phyloP scores from a whole-genome alignment of 495 filamentous ascomycete species.

The Lepidopterella palustris region DNA sequence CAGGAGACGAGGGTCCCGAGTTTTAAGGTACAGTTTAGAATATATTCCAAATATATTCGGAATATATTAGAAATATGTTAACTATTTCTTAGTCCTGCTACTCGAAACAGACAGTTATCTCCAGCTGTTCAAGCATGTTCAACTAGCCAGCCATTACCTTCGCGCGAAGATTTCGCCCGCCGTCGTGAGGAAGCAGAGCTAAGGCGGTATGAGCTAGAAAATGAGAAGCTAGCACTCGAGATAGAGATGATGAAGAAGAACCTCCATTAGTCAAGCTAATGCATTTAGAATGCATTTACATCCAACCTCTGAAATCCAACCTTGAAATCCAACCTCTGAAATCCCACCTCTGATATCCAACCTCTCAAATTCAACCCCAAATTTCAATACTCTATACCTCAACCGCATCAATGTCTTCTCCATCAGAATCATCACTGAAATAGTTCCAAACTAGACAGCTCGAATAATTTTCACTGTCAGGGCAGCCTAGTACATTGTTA shows the following conservation, averaged over 20 bases:
- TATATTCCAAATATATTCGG: neutral
- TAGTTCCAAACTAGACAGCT: neutral
- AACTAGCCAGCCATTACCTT: neutral
- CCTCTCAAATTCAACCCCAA: too few relatives aligned
- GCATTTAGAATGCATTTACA: neutral
- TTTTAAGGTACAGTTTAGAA: too few relatives aligned
- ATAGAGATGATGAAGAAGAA: neutral
- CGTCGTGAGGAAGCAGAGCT: neutral
- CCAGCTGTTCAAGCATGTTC: too few relatives aligned
- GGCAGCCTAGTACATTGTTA: neutral
- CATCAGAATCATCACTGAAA: neutral
- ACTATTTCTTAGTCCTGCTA: neutral
- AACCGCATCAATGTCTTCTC: neutral
- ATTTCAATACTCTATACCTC: neutral
- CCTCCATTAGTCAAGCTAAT: neutral
- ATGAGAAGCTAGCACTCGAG: neutral
- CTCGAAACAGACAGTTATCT: too few relatives aligned
- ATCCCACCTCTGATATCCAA: neutral
- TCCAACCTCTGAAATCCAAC: neutral
- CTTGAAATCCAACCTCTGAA: neutral
- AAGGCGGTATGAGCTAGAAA: neutral
- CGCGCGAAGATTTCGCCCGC: neutral
- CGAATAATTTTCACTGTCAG: neutral
- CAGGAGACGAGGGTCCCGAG: neutral
- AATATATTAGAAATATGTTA: neutral